phyloP scores from a whole-genome alignment of 1,284 basidiomycete genomes.

The Apiotrichum montevideense region DNA sequence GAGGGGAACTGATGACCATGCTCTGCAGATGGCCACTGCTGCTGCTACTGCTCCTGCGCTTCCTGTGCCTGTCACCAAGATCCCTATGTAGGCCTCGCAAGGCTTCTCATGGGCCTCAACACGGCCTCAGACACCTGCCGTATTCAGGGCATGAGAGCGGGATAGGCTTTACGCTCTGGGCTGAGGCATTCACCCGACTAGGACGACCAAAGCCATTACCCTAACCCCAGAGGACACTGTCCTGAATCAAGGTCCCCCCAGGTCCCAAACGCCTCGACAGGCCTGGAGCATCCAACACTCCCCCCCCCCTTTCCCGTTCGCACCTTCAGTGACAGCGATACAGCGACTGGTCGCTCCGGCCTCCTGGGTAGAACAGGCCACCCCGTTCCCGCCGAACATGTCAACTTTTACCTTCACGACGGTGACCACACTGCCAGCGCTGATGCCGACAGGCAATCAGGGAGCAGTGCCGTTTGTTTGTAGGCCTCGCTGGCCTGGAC shows the following conservation, averaged over 20 bases:
- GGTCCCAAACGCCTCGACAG: background rate
- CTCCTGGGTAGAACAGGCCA: background rate
- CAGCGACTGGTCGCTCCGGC: too few relatives aligned
- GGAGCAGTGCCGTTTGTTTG: background rate
- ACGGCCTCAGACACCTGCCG: background rate
- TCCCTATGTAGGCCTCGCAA: too few relatives aligned
- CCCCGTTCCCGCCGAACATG: too few relatives aligned
- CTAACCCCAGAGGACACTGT: background rate
- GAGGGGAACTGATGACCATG: too few relatives aligned
- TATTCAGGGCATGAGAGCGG: background rate
- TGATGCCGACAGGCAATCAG: background rate
- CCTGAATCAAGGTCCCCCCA: background rate
- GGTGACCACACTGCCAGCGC: background rate
- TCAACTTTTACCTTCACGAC: background rate
- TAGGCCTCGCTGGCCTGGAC: too few relatives aligned
- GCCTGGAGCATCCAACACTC: too few relatives aligned
- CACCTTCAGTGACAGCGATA: background rate
- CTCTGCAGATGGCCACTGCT: too few relatives aligned
- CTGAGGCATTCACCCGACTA: conserved; percentile 7
- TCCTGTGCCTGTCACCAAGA: background rate
- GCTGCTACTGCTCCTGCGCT: too few relatives aligned
- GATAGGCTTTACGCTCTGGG: conserved; percentile 10
- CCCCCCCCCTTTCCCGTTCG: background rate
- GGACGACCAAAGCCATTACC: background rate
- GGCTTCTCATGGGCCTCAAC: background rate